These are phyloP conservation scores for Arabis alpina DNA, from an alignment of 345 rosid species.

Conservation along the genomic window DNA sequence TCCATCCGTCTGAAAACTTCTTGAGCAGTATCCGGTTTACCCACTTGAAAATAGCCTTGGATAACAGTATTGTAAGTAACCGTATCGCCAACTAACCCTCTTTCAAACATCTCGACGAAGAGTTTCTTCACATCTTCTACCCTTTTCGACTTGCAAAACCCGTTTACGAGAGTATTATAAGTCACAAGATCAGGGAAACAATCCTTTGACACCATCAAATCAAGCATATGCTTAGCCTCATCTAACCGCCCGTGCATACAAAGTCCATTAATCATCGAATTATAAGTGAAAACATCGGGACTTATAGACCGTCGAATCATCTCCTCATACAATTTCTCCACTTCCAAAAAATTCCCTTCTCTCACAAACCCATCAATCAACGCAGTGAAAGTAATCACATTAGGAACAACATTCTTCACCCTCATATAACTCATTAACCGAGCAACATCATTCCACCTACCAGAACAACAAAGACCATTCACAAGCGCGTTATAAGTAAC, in stretches of 20 bases:
- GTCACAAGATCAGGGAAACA: constrained; percentile 36
- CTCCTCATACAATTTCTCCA: constrained; percentile 20
- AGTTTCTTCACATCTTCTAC: constrained; percentile 42
- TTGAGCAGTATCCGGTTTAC: constrained; percentile 35
- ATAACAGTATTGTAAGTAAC: constrained; percentile 46
- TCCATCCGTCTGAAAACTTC: constrained; percentile 39
- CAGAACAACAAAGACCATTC: constrained; percentile 35
- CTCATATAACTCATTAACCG: constrained; percentile 8
- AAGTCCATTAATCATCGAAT: constrained; percentile 33
- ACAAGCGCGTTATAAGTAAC: constrained; percentile 37
- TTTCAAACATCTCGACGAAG: constrained; percentile 34
- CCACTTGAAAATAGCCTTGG: constrained; percentile 40
- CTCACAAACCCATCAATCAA: constrained; percentile 34
- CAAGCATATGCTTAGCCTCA: constrained; percentile 37
- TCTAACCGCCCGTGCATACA: constrained; percentile 32
- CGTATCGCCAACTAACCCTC: constrained; percentile 30
- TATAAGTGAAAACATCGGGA: constrained; percentile 36
- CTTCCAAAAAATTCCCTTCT: constrained; percentile 34
- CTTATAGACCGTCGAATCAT: constrained; percentile 25
- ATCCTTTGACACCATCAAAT: constrained; percentile 32
- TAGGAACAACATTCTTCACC: constrained; percentile 8
- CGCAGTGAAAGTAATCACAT: constrained; percentile 35
- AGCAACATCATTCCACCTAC: constrained; percentile 28
- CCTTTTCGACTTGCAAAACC: constrained; percentile 42
- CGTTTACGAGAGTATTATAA: constrained; percentile 44